A percentile compares a stretch with the other conserved stretches of the same genome.
phyloP scores from a whole-genome alignment of 768 basidiomycete species.

The Cytidiella melzeri region DNA sequence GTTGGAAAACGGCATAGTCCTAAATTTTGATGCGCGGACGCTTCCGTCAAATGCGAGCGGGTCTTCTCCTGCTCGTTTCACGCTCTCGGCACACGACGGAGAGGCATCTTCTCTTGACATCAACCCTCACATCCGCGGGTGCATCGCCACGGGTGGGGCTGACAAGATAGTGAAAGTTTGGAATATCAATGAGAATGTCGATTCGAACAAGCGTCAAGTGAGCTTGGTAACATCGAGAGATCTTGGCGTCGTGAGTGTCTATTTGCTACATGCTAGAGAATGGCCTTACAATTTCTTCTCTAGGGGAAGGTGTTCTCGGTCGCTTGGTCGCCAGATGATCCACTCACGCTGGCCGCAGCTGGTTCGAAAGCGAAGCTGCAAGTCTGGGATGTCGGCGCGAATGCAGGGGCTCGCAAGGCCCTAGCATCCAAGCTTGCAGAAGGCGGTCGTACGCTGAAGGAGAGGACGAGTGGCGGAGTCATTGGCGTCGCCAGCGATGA shows the following conservation, averaged over 20 bases:
- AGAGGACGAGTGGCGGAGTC: conserved; percentile 60
- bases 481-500: conserved; percentile 64
- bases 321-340: conserved; percentile 89
- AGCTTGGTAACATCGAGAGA: conserved; percentile 84
- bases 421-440: conserved; percentile 74
- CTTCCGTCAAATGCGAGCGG: conserved; percentile 62
- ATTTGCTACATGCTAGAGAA: background rate
- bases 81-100: conserved; percentile 89
- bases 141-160: conserved; percentile 88
- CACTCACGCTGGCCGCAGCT: conserved; percentile 84
- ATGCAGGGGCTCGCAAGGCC: conserved; percentile 73
- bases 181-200: conserved; percentile 72
- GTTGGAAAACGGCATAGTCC: conserved; percentile 88
- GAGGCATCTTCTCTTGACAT: conserved; percentile 85
- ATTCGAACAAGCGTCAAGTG: conserved; percentile 62
- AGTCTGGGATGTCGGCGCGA: conserved; percentile 91
- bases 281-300: background rate
- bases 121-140: conserved; percentile 85
- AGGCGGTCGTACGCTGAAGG: conserved; percentile 62
- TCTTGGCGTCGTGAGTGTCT: conserved; percentile 72
- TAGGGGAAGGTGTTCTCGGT: conserved; percentile 97
- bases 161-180: conserved; percentile 96
- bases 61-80: conserved; percentile 74
- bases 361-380: conserved; percentile 93
- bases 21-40: conserved; percentile 87